Percentiles rank a stretch among this genome's conserved stretches.
These are phyloP conservation scores for California macrophylla DNA, from an alignment of 441 rosid species.

Conservation along the genomic window DNA sequence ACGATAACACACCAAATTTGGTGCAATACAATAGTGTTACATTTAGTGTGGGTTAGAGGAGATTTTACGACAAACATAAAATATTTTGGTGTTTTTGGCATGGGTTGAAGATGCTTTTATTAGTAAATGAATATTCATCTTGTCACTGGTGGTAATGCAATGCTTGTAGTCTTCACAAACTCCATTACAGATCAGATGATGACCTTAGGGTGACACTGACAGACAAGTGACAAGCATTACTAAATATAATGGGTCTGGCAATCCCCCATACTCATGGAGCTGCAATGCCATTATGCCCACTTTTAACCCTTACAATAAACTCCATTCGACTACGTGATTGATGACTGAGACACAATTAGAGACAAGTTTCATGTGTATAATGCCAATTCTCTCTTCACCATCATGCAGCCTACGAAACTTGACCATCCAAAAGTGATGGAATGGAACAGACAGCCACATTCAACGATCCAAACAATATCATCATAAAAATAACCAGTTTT, in stretches of 20 bases:
- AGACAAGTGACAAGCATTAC: slow-evolving; percentile 2
- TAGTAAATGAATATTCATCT: not conserved
- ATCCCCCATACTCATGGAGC: slow-evolving; percentile 1
- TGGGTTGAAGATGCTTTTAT: not conserved
- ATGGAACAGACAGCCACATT: not conserved
- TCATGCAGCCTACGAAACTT: slow-evolving; percentile 24
- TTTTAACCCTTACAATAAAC: not conserved
- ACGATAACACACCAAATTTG: too few species aligned
- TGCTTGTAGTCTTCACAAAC: not conserved
- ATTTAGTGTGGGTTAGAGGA: too few species aligned
- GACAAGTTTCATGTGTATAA: not conserved
- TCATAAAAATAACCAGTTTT: not conserved
- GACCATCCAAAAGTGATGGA: slow-evolving; percentile 1
- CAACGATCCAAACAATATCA: not conserved
- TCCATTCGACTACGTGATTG: not conserved
- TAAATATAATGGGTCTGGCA: not conserved
- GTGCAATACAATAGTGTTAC: too few species aligned
- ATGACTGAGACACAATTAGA: not conserved
- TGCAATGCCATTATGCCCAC: not conserved
- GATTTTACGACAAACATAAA: too few species aligned
- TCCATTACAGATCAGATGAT: not conserved
- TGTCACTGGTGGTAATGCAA: not conserved
- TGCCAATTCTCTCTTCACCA: not conserved
- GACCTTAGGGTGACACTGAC: too few species aligned
- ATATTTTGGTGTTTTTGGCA: too few species aligned